A percentile compares a stretch with the other conserved stretches of the same genome.
Evolutionary conservation across 441 rosid species (phyloP).

Genomic region (Metrosideros polymorpha): DNA sequence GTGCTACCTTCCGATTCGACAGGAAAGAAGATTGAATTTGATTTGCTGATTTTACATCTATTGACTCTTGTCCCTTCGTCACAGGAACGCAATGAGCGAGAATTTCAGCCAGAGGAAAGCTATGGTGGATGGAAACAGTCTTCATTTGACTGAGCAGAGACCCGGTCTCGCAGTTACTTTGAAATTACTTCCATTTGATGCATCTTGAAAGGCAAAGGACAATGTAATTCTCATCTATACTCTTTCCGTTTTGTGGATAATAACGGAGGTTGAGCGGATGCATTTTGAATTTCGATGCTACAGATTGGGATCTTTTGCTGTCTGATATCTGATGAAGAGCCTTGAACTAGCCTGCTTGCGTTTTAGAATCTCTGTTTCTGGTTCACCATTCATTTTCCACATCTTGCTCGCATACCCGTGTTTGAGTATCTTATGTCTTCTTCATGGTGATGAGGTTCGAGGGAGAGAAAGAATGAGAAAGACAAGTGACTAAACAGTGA

Average conservation of each 20-base stretch:
- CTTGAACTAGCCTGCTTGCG: background rate
- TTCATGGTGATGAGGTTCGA: background rate
- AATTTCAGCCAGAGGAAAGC: slow-evolving; percentile 15
- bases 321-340: background rate
- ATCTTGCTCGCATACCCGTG: background rate
- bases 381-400: background rate
- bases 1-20: background rate
- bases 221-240: background rate
- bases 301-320: background rate
- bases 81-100: slow-evolving; percentile 16
- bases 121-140: slow-evolving; percentile 51
- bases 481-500: background rate
- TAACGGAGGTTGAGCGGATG: background rate
- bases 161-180: background rate
- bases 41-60: background rate
- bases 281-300: background rate
- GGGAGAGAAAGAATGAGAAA: background rate
- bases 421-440: background rate
- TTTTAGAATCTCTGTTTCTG: background rate
- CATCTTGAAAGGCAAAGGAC: background rate
- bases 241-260: background rate
- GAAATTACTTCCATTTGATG: background rate
- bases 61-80: background rate
- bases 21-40: background rate
- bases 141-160: background rate